Evolutionary conservation across 2,329 filamentous ascomycete genomes (phyloP), one percentile per base, ranked within the genome.

Genomic region (Pyrenophora seminiperda): DNA sequence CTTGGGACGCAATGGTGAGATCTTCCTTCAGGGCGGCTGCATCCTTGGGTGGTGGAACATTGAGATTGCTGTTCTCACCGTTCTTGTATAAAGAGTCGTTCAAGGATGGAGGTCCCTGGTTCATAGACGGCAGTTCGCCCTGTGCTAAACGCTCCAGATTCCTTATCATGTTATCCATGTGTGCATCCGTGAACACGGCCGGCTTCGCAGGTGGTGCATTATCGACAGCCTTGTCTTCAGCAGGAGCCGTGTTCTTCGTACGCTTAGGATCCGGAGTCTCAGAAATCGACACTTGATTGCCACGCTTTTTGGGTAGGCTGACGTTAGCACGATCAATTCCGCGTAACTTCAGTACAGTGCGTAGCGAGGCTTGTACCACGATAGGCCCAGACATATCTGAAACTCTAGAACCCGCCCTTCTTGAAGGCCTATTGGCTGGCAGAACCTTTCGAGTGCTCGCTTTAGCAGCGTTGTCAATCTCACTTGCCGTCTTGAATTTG

Each of bases 401-500:
- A 22, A 22, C 7, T 22, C 20, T 7, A n/a, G 36, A 24, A 19
- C 15, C 15, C 7, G 22, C 4, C 20, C 31, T 44, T 2, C 43
- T 20, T 7, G 20, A 20, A 0, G 27, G 33, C 5, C 29, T 9
- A 20, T 40, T 47, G 4, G 44, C 36, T 1, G 7, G 42, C 27
- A 54, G n/a, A 9, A 42, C 29, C 14, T 27, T 46, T 2, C 37
- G 54, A 18, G 47, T 50, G 22, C 18, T 27, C 15, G 48, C 2
- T 3, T 54, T 33, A 6, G 43, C 18, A 5, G 27, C 43, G 4
- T 41, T 27, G 15, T 60, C 52, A 10, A 37, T 27, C 17, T 62
- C 50, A 24, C 48, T 42, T 7, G 41, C 50, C 6, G 53, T 60
- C 41, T 47, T 56, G 34, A 52, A 60, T 19, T 54, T 55, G 3